Conservation (phyloP, 2,329 filamentous ascomycete species). For the Hypoxylon sp. region DNA sequence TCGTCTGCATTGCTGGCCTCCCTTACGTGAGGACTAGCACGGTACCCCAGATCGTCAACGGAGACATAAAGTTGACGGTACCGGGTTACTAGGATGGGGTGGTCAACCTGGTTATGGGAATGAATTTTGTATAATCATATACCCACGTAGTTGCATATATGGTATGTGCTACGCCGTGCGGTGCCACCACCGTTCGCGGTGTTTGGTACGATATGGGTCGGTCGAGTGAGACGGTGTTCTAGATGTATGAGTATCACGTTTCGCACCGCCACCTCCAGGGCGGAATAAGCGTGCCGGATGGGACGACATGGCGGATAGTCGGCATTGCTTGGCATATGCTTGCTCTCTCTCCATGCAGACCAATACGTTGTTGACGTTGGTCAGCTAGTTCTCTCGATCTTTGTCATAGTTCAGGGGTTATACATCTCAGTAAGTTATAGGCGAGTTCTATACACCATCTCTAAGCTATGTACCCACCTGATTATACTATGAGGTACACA, state of each 20-base stretch:
- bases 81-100: background rate
- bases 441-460: background rate
- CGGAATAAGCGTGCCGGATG: slow-evolving; percentile 37
- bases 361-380: background rate
- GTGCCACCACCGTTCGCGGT: slow-evolving; percentile 6
- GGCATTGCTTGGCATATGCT: slow-evolving; percentile 28
- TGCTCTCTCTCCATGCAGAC: slow-evolving; percentile 1
- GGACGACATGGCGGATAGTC: slow-evolving; percentile 38
- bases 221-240: slow-evolving; percentile 13
- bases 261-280: slow-evolving; percentile 23
- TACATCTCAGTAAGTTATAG: slow-evolving; percentile 1
- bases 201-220: slow-evolving; percentile 6
- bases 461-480: background rate
- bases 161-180: background rate
- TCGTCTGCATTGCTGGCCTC: slow-evolving; percentile 13
- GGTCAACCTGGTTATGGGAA: slow-evolving; percentile 8
- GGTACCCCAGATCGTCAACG: slow-evolving; percentile 10
- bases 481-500: background rate
- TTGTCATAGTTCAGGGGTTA: slow-evolving; percentile 1
- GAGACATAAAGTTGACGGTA: background rate
- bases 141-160: slow-evolving; percentile 5
- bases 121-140: slow-evolving; percentile 16
- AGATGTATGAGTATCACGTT: slow-evolving; percentile 31
- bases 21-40: slow-evolving; percentile 12
- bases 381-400: background rate